These are phyloP conservation scores for Linderniella brevidens DNA, from an alignment of 257 asterid genomes.

Conservation along the genomic window DNA sequence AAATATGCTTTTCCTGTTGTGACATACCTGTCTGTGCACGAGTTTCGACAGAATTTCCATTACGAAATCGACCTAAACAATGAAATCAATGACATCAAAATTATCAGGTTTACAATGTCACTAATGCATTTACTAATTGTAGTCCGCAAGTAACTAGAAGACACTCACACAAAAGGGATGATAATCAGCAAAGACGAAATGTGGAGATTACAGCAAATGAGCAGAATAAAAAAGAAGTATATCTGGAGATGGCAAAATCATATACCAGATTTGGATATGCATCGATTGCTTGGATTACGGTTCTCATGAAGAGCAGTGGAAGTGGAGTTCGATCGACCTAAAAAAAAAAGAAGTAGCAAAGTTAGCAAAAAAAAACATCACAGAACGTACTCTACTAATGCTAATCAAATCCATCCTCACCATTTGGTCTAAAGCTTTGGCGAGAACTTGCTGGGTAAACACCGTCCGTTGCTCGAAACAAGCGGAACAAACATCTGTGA, in stretches of 20 bases:
- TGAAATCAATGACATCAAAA: background rate
- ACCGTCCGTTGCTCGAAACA: slow-evolving; percentile 99
- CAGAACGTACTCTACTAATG: slow-evolving; percentile 7
- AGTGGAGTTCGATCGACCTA: slow-evolving; percentile 89
- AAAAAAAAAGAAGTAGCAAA: slow-evolving; percentile 8
- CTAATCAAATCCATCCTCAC: slow-evolving; percentile 23
- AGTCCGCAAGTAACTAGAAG: background rate
- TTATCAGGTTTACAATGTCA: no score
- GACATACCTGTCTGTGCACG: slow-evolving; percentile 9
- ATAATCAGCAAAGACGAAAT: no score
- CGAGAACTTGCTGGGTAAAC: slow-evolving; percentile 89
- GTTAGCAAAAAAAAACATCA: slow-evolving; percentile 1
- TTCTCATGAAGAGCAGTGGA: slow-evolving; percentile 92
- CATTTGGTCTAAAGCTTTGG: slow-evolving; percentile 78
- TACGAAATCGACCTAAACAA: slow-evolving; percentile 66
- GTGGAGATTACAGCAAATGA: no score
- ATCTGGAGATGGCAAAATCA: no score
- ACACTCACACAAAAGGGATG: no score
- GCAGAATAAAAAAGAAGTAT: no score
- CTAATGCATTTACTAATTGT: background rate
- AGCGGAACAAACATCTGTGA: slow-evolving; percentile 93
- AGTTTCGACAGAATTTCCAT: slow-evolving; percentile 45
- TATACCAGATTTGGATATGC: slow-evolving; percentile 89
- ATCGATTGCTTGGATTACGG: slow-evolving; percentile 97
- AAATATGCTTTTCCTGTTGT: background rate